Percentiles rank a stretch among this genome's conserved stretches.
These are phyloP conservation scores for Talaromyces wortmannii DNA, from an alignment of 495 filamentous ascomycete genomes.

Conservation along the genomic window DNA sequence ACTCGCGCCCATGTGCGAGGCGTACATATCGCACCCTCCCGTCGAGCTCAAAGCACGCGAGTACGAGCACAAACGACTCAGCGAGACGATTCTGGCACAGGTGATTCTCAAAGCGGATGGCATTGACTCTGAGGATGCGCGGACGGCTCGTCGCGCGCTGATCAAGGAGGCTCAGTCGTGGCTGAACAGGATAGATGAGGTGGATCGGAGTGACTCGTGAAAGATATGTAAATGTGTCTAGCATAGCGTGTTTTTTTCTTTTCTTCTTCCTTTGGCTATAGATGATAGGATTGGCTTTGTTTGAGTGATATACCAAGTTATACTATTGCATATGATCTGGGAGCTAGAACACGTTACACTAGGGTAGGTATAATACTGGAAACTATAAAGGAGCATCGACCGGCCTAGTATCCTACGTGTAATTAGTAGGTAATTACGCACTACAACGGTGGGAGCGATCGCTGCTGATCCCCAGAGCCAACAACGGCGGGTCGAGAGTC, in stretches of 20 bases:
- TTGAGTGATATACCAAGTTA: no score
- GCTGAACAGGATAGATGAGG: slow-evolving; percentile 56
- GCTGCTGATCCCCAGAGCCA: no score
- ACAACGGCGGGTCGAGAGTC: no score
- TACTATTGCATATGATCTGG: no score
- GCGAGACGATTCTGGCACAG: slow-evolving; percentile 78
- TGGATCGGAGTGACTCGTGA: not conserved
- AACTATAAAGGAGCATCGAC: no score
- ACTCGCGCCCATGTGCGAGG: slow-evolving; percentile 58
- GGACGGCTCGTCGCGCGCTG: slow-evolving; percentile 63
- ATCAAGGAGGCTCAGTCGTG: slow-evolving; percentile 67
- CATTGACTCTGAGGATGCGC: slow-evolving; percentile 56
- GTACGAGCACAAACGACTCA: slow-evolving; percentile 72
- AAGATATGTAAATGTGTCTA: not conserved
- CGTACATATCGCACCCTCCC: slow-evolving; percentile 61
- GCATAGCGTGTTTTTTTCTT: not conserved
- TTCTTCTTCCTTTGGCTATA: no score
- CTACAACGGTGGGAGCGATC: no score
- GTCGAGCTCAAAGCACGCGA: slow-evolving; percentile 61
- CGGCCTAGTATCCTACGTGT: no score
- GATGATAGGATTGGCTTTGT: no score
- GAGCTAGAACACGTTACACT: no score
- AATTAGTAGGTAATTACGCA: no score
- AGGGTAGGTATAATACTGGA: no score
- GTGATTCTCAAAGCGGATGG: slow-evolving; percentile 79